Evolutionary conservation across 148 eudicot genomes (phyloP), one percentile per base, ranked within the genome.

Genomic region (Camellia lanceoleosa): DNA sequence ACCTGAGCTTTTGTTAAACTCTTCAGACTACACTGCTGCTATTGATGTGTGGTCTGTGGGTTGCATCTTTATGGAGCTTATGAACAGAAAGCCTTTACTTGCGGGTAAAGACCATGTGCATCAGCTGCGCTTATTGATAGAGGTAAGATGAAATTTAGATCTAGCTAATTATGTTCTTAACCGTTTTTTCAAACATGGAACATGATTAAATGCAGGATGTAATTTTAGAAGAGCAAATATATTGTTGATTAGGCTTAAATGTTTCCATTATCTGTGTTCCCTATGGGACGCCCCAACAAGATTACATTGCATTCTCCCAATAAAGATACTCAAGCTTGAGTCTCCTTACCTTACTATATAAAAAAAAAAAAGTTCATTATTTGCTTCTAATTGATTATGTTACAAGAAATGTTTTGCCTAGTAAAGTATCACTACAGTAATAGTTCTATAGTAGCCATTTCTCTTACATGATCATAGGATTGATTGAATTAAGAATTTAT

Each of bases 21-120:
- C 97, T 65, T 94, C 97, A 20, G 98, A 94, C 42, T 94, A 94
- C 70, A 92, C 91, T 7, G 92, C 92, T 67, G 93, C 97, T 42
- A 94, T 94, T 55, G 98, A 94, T 81, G 89, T 94, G 5, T 94
- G 98, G 98, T 94, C 97, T 52, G 97, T 94, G 46, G 98, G 98
- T 77, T 94, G 98, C 86, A 94, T 94, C 71, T 94, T 78, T 83
- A 92, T 94, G 98, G 98, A 94, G 85, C 92, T 94, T 55, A 92
- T 92, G 95, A 94, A 87, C 81, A 84, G 90, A 77, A 91, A 83
- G 81, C 98, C 98, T 71, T 81, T 94, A 82, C 91, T 94, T 79
- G 85, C 97, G 1, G 98, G 98, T 70, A 91, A 72, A 79, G 97
- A 94, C 82, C 98, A 94, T 49, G 92, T 92, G 41, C 86, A 92